Base-by-base conservation (phyloP, 805 yeast genomes). In the Spathaspora arborariae region DNA sequence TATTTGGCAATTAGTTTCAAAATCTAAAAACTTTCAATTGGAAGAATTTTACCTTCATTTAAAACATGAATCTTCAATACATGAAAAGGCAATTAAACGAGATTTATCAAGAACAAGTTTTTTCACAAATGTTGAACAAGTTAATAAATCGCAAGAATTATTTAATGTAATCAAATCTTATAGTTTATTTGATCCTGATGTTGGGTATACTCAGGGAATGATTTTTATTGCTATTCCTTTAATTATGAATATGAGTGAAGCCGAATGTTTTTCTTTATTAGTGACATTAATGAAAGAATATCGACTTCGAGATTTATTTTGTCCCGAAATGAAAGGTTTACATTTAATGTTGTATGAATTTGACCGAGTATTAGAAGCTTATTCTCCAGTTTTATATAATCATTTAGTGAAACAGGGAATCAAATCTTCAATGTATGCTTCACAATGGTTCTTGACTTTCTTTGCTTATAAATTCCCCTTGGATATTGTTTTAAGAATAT, bases 181-280 rank as follows among this genome's bases (percentile, higher is more conserved):
- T 67, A 81, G 94, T 19, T 67, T 88, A 41, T 85, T 80, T 62
- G 98, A 94, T 63, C 82, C 86, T 1, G 97, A 91, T 44, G 97
- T 94, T 43, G 99, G 99, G 0, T 94, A 94, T 59, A 94, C 97
- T 1, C 99, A 94, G 65, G 98, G 99, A 6, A 90, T 94, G 97
- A 96, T 96, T 1, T 94, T 94, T 59, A 80, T 94, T 39, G 80
- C 88, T 0, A 89, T 89, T 5, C 97, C 99, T 2, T 65, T 94
- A 41, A 70, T 90, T 39, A 74, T 91, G 70, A 88, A 88, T 55
- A 79, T 89, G 82, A 76, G 70, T 34, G 96, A 91, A 53, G 75
- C 84, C 40, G 97, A 92, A 62, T 82, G 96, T 3, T 92, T 92
- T 66, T 82, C 94, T 49, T 63, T 91, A 55, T 71, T 92, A 39